These are phyloP conservation scores for Narthecium ossifragum DNA, from an alignment of 106 monocot genomes.

Conservation along the genomic window DNA sequence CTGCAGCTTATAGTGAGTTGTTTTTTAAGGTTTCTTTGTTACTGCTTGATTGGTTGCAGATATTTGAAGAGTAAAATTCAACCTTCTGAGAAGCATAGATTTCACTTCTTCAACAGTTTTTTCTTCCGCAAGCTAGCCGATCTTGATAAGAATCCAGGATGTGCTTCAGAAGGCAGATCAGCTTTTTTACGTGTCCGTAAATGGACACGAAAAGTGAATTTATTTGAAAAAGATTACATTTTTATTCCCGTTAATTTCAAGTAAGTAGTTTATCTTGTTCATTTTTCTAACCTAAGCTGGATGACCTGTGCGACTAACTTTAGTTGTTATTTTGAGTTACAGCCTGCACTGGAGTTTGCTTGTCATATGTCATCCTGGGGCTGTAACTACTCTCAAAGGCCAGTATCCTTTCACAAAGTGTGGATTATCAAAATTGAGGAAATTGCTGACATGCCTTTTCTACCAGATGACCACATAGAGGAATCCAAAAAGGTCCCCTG, in stretches of 20 bases:
- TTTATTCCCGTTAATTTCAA: conserved; percentile 96
- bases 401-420: conserved; percentile 15
- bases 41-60: conserved; percentile 34
- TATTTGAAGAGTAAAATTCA: conserved; percentile 68
- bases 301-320: background rate
- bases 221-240: conserved; percentile 90
- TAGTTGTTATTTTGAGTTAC: conserved; percentile 9
- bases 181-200: conserved; percentile 94
- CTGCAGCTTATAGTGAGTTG: too few species aligned
- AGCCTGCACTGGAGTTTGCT: conserved; percentile 98
- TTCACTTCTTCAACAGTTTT: conserved; percentile 98
- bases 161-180: conserved; percentile 70
- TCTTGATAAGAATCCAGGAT: conserved; percentile 73
- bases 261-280: conserved; percentile 26
- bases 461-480: conserved; percentile 39
- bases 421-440: too few species aligned
- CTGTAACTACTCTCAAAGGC: conserved; percentile 46
- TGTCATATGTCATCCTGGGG: conserved; percentile 94
- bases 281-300: background rate
- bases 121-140: conserved; percentile 96
- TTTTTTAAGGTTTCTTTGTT: conserved; percentile 1
- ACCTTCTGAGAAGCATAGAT: conserved; percentile 39
- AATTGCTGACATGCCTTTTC: too few species aligned
- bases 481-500: conserved; percentile 58
- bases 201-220: conserved; percentile 95